Conservation (phyloP, 2,329 filamentous ascomycete species). For the Fusarium sp. region DNA sequence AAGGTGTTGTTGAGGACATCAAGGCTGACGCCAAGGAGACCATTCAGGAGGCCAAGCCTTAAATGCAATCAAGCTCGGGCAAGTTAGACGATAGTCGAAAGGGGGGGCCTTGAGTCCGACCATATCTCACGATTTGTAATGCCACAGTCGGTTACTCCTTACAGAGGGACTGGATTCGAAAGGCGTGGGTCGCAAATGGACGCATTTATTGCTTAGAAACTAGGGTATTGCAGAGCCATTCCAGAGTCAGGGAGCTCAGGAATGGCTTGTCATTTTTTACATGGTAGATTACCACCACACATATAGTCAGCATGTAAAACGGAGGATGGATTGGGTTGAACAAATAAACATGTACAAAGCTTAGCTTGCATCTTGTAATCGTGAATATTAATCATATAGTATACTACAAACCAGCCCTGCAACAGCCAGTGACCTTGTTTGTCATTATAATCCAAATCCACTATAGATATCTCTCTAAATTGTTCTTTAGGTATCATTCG, state of each 20-base stretch:
- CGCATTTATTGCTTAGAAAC: slow-evolving; percentile 9
- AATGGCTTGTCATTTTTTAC: slow-evolving; percentile 10
- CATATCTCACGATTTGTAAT: slow-evolving; percentile 13
- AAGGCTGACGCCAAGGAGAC: slow-evolving; percentile 53
- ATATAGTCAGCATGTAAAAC: background rate
- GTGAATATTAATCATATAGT: too few species aligned
- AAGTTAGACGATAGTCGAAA: background rate
- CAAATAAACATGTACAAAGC: slow-evolving; percentile 13
- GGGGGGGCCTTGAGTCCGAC: background rate
- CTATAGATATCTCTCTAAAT: slow-evolving; percentile 19
- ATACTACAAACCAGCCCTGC: too few species aligned
- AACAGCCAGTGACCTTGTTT: background rate
- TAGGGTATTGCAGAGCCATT: background rate
- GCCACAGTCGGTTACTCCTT: background rate
- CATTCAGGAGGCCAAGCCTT: slow-evolving; percentile 40
- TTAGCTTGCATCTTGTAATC: too few species aligned
- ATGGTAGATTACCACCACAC: slow-evolving; percentile 3
- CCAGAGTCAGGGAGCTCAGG: background rate
- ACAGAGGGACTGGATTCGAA: background rate
- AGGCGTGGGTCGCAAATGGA: background rate
- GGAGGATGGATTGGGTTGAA: slow-evolving; percentile 10
- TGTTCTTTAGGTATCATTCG: slow-evolving; percentile 32
- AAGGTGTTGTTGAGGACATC: slow-evolving; percentile 50
- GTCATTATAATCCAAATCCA: slow-evolving; percentile 7
- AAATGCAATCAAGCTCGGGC: background rate